Evolutionary conservation across 1,284 basidiomycete genomes (phyloP), one percentile per base, ranked within the genome.

Genomic region (Earliella scabrosa): DNA sequence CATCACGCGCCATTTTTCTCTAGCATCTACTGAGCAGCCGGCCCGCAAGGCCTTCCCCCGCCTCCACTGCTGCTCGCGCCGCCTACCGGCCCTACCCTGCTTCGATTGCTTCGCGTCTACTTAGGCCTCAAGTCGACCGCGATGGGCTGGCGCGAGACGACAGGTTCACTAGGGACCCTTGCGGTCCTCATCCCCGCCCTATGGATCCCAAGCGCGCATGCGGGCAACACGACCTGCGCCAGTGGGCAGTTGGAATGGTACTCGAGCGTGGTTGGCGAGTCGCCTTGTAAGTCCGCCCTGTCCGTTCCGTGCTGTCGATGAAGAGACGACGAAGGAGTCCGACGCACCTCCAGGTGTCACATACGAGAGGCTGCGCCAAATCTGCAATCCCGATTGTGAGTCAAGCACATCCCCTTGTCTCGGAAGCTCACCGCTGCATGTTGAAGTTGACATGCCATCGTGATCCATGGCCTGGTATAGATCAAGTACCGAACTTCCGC

Each of bases 241-340:
- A 57, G 59, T 32, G 18, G 26, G 4, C 55, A 61, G 41, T 44
- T 63, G 29, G 59, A 61, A 20, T 63, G 62, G 62, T 63, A 63
- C 31, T 54, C 59, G 8, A 50, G 44, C 13, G 52, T 56, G 11
- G 59, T 63, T 0, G 62, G 62, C 13, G 62, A 63, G 29, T 50
- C 62, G 3, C 62, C 62, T 26, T 63, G 61, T 59, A 20, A 49
- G 52, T 51, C 20, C 14, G 31, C 23, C 23, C 8, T 18, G 18
- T 4, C 21, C 32, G 23, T 20, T 4, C 8, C 10, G 13, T 5
- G 16, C n/a, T 38, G 18, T 7, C 29, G 9, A 18, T 10, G 11
- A 8, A 18, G 24, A 23, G 21, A 13, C 11, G 9, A 23, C 31
- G 35, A n/a, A 20, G 29, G 35, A 26, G 26, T 31, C 14, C 4